Evolutionary conservation across 768 basidiomycete species (phyloP).

Genomic region (Leccinum arenicola): DNA sequence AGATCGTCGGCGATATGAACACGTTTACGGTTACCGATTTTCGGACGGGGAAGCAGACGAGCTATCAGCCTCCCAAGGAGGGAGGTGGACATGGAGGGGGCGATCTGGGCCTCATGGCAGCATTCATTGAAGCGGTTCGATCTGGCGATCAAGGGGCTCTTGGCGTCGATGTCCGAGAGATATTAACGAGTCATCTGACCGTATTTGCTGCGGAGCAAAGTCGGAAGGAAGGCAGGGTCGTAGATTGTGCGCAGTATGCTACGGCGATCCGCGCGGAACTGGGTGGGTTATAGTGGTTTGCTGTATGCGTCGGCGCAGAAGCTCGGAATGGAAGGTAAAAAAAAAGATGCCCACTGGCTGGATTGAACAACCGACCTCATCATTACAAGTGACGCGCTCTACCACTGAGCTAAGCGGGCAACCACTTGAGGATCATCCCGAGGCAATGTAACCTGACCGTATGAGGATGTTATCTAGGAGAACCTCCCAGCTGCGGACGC

Average conservation of each 20-base stretch:
- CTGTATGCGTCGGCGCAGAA: background rate
- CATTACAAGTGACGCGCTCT: conserved; percentile 28
- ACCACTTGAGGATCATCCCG: conserved; percentile 27
- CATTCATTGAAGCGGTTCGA: background rate
- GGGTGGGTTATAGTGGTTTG: conserved; percentile 38
- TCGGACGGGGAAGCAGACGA: conserved; percentile 45
- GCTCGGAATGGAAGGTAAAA: no score
- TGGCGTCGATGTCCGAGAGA: background rate
- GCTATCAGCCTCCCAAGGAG: conserved; percentile 48
- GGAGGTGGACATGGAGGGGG: background rate
- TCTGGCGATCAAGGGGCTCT: background rate
- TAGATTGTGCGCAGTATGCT: conserved; percentile 71
- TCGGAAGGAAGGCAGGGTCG: conserved; percentile 67
- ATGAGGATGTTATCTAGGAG: no score
- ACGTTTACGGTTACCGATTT: conserved; percentile 79
- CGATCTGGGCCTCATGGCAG: background rate
- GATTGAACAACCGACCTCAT: conserved; percentile 47
- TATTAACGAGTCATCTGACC: background rate
- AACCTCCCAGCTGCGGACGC: conserved; percentile 1
- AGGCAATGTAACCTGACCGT: background rate
- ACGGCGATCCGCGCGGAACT: conserved; percentile 41
- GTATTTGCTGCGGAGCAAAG: background rate
- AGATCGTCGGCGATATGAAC: conserved; percentile 84
- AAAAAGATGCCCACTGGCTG: conserved; percentile 38
- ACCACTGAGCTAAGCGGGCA: conserved; percentile 14